These are phyloP conservation scores for Colletotrichum cordylinicola DNA, from an alignment of 2,329 filamentous ascomycete species.

Conservation along the genomic window DNA sequence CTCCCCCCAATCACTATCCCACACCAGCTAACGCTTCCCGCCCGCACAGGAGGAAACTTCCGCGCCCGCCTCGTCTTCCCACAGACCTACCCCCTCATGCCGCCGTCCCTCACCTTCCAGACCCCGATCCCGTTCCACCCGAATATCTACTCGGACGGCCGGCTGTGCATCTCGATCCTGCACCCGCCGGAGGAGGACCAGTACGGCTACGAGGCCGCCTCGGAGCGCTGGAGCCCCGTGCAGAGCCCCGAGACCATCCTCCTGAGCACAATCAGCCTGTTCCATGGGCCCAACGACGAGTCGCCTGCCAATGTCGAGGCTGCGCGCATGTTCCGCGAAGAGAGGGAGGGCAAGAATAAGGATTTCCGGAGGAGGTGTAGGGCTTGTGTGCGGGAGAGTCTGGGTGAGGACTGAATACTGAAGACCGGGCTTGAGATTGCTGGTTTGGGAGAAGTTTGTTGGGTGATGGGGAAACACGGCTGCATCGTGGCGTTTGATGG, in stretches of 20 bases:
- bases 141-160: slow-evolving; percentile 87
- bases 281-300: slow-evolving; percentile 93
- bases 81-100: slow-evolving; percentile 82
- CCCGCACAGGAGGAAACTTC: slow-evolving; percentile 81
- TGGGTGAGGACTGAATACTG: slow-evolving; percentile 70
- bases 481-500: background rate
- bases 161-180: slow-evolving; percentile 95
- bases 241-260: slow-evolving; percentile 96
- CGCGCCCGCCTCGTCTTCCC: slow-evolving; percentile 86
- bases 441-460: background rate
- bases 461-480: background rate
- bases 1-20: background rate
- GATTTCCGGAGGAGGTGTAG: slow-evolving; percentile 83
- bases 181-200: slow-evolving; percentile 94
- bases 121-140: slow-evolving; percentile 88
- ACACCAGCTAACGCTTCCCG: background rate
- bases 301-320: slow-evolving; percentile 95
- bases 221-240: slow-evolving; percentile 93
- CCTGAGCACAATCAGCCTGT: slow-evolving; percentile 88
- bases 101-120: slow-evolving; percentile 88
- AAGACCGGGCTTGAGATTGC: background rate
- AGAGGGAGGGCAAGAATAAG: slow-evolving; percentile 62
- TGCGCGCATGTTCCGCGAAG: slow-evolving; percentile 84
- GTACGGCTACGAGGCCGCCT: slow-evolving; percentile 89
- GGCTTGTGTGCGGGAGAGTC: slow-evolving; percentile 79